Percentiles rank a stretch among this genome's conserved stretches.
phyloP scores from a whole-genome alignment of 2,329 filamentous ascomycete species.

The Daldinia eschscholtzii region DNA sequence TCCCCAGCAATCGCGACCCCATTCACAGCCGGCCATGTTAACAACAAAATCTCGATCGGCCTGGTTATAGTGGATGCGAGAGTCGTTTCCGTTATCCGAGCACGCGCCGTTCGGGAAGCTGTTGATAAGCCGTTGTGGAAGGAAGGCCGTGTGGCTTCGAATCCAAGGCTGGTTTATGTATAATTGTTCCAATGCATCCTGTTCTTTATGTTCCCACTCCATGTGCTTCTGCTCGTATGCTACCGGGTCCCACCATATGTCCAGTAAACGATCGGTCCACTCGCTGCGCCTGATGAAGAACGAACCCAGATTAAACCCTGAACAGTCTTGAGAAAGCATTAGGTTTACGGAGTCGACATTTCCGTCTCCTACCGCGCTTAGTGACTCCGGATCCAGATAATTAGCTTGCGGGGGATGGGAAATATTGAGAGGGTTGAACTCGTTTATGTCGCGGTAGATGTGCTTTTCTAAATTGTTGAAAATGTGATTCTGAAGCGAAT shows the following conservation, averaged over 20 bases:
- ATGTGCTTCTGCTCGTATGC: constrained; percentile 98
- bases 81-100: constrained; percentile 79
- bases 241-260: constrained; percentile 99
- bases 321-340: constrained; percentile 91
- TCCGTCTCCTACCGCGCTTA: constrained; percentile 81
- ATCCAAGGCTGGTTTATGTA: constrained; percentile 95
- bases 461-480: constrained; percentile 82
- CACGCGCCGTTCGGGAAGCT: constrained; percentile 93
- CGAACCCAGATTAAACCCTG: constrained; percentile 94
- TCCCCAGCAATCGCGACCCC: constrained; percentile 96
- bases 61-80: constrained; percentile 86
- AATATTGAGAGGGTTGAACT: constrained; percentile 95
- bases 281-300: constrained; percentile 89
- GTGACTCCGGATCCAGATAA: constrained; percentile 81
- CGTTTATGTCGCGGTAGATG: constrained; percentile 95
- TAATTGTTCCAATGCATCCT: constrained; percentile 92
- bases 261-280: constrained; percentile 92
- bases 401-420: constrained; percentile 80
- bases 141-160: constrained; percentile 86
- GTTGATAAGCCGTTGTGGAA: constrained; percentile 93
- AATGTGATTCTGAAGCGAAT: constrained; percentile 90
- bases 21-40: constrained; percentile 98
- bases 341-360: constrained; percentile 84
- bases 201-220: constrained; percentile 99
- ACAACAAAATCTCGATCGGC: constrained; percentile 91